Evolutionary conservation across 148 eudicot species (phyloP).

Genomic region (Salicornia ramosissima): DNA sequence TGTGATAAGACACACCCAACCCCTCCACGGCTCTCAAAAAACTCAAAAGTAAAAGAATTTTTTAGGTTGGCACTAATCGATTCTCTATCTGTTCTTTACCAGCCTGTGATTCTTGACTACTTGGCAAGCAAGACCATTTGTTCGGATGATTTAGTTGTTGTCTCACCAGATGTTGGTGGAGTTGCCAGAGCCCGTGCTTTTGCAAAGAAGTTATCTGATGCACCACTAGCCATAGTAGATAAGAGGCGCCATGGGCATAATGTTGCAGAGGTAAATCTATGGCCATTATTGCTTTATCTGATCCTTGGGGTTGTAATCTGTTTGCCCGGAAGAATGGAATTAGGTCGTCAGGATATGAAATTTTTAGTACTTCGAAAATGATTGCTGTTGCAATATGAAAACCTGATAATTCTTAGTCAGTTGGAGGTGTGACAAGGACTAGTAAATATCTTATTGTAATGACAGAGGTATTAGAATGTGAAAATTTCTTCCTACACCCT

Average conservation of each 20-base stretch:
- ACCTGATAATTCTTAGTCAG: not conserved
- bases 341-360: too few relatives aligned
- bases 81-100: constrained; percentile 20
- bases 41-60: too few relatives aligned
- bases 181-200: constrained; percentile 98
- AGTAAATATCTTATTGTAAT: not conserved
- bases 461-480: too few relatives aligned
- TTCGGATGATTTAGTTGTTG: constrained; percentile 81
- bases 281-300: not conserved
- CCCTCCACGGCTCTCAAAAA: too few relatives aligned
- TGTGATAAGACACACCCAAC: too few relatives aligned
- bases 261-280: constrained; percentile 70
- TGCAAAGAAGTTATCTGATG: constrained; percentile 93
- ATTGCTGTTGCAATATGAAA: not conserved
- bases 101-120: constrained; percentile 94
- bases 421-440: constrained; percentile 1
- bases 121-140: constrained; percentile 85
- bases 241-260: constrained; percentile 97
- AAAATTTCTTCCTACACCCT: too few relatives aligned
- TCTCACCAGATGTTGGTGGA: constrained; percentile 98
- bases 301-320: not conserved
- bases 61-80: not conserved
- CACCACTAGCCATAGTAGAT: constrained; percentile 95
- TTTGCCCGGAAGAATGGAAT: not conserved
- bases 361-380: not conserved